Evolutionary conservation across 495 filamentous ascomycete species (phyloP).

Genomic region (Lophiostoma macrostomum): DNA sequence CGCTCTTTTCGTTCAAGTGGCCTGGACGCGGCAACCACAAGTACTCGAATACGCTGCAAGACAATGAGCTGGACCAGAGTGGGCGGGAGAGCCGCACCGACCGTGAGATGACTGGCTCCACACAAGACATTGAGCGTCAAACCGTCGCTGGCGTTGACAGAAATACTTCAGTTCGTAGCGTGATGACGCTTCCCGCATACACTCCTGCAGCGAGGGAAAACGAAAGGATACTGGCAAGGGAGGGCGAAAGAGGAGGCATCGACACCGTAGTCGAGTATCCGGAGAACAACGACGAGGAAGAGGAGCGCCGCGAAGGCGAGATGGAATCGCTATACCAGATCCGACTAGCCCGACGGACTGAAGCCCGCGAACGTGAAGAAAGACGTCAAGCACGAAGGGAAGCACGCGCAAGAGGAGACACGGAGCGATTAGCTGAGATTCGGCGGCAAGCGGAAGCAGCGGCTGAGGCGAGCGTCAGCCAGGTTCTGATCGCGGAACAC

Average conservation of each 20-base stretch:
- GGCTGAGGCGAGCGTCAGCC: slow-evolving; percentile 20
- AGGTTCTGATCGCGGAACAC: slow-evolving; percentile 59
- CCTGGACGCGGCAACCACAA: slow-evolving; percentile 11
- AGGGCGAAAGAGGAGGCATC: slow-evolving; percentile 84
- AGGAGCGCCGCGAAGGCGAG: slow-evolving; percentile 78
- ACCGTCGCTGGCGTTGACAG: slow-evolving; percentile 61
- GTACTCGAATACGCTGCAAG: slow-evolving; percentile 27
- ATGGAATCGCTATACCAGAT: slow-evolving; percentile 94
- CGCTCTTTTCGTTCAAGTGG: slow-evolving; percentile 19
- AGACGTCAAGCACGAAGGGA: slow-evolving; percentile 62
- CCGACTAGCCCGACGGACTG: slow-evolving; percentile 69
- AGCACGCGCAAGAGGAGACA: slow-evolving; percentile 68
- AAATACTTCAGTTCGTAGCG: slow-evolving; percentile 80
- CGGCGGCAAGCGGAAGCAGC: slow-evolving; percentile 32
- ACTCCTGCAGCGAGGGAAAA: slow-evolving; percentile 62
- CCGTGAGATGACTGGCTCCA: slow-evolving; percentile 24
- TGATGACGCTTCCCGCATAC: slow-evolving; percentile 90
- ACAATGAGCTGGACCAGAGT: slow-evolving; percentile 13
- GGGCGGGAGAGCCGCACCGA: slow-evolving; percentile 19
- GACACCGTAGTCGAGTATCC: slow-evolving; percentile 87
- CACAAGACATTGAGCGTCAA: slow-evolving; percentile 9
- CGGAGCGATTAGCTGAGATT: slow-evolving; percentile 53
- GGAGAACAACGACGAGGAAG: slow-evolving; percentile 70
- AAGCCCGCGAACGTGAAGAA: slow-evolving; percentile 73
- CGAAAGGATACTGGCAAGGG: slow-evolving; percentile 84